Conservation (phyloP, 176 grass and related monocot genomes). For the Triticum urartu region DNA sequence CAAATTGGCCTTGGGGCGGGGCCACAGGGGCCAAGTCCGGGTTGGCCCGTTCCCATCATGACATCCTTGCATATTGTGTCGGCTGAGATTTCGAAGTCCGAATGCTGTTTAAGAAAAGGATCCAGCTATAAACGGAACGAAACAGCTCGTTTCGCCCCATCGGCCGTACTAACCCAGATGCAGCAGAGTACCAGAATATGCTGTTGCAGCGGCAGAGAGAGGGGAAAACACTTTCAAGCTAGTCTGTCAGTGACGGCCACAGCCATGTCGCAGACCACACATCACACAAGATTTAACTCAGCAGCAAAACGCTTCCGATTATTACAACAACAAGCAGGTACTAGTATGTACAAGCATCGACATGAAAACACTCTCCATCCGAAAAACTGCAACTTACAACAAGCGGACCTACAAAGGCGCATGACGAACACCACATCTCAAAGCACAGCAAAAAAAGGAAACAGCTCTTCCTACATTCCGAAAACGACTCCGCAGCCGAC, state of each 20-base stretch:
- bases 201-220: not conserved
- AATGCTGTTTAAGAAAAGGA: too few species aligned
- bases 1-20: too few species aligned
- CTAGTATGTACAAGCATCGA: not conserved
- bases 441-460: not conserved
- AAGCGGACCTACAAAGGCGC: not conserved
- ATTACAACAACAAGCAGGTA: not conserved
- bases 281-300: not conserved
- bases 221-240: not conserved
- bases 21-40: too few species aligned
- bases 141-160: not conserved
- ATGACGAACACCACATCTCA: not conserved
- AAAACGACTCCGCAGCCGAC: constrained; percentile 5
- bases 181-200: not conserved
- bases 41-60: too few species aligned
- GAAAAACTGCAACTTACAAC: constrained; percentile 37
- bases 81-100: too few species aligned
- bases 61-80: too few species aligned
- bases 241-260: not conserved
- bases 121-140: not conserved
- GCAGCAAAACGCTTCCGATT: not conserved
- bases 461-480: not conserved
- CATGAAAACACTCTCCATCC: not conserved
- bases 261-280: not conserved
- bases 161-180: not conserved